phyloP scores from a whole-genome alignment of 2,329 filamentous ascomycete genomes.

The Cladosporium halotolerans region DNA sequence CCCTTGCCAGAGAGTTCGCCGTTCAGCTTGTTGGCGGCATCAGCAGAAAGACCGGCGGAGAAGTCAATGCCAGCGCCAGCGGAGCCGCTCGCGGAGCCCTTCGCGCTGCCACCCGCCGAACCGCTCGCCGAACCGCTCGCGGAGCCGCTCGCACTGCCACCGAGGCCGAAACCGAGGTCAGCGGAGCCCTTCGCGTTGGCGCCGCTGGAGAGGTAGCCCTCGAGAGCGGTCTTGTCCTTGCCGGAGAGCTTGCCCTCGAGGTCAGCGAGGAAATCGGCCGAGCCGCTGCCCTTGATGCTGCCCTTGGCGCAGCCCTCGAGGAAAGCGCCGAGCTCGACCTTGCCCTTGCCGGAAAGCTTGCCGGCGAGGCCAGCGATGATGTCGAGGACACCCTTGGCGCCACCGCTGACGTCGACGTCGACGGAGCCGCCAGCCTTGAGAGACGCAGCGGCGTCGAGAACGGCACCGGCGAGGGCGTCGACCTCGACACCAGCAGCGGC shows the following conservation, averaged over 20 bases:
- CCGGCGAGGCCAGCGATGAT: not conserved
- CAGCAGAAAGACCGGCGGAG: not conserved
- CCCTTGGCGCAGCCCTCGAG: constrained; percentile 1
- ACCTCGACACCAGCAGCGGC: not conserved
- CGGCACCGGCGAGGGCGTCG: not conserved
- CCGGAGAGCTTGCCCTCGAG: not conserved
- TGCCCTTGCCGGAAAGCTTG: not conserved
- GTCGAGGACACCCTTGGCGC: not conserved
- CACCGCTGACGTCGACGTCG: not conserved
- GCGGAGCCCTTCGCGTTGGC: not conserved
- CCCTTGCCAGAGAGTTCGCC: constrained; percentile 1
- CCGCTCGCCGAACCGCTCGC: not conserved
- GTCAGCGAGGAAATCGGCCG: not conserved
- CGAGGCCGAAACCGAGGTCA: not conserved
- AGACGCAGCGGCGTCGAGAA: not conserved
- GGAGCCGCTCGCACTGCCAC: not conserved
- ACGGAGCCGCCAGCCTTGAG: not conserved
- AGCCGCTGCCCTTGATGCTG: not conserved
- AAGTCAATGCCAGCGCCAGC: not conserved
- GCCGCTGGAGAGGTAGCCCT: not conserved
- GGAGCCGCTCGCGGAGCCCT: not conserved
- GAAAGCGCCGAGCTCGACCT: not conserved
- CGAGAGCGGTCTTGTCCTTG: not conserved
- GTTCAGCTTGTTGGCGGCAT: not conserved
- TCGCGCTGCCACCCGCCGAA: not conserved